phyloP scores from a whole-genome alignment of 2,329 filamentous ascomycete species.

The Bretziella fagacearum region DNA sequence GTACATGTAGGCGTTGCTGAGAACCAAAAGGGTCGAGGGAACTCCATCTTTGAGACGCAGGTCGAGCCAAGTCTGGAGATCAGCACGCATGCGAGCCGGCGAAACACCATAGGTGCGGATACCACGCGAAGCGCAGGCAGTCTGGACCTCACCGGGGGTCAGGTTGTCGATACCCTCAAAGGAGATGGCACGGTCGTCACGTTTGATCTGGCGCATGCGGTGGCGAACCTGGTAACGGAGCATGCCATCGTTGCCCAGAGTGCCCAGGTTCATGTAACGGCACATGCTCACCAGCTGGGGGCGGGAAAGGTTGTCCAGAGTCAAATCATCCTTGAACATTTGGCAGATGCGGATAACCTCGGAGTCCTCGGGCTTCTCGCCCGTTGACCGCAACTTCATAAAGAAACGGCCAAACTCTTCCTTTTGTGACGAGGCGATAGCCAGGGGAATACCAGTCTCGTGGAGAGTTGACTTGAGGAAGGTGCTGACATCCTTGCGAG shows the following conservation, averaged over 20 bases:
- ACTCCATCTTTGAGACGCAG: constrained; percentile 84
- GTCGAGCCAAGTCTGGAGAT: constrained; percentile 87
- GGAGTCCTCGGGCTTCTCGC: constrained; percentile 69
- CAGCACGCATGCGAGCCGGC: constrained; percentile 70
- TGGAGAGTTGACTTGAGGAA: constrained; percentile 79
- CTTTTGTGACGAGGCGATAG: constrained; percentile 65
- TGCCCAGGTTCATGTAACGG: constrained; percentile 94
- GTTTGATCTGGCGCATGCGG: constrained; percentile 98
- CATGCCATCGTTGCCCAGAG: constrained; percentile 95
- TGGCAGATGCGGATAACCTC: constrained; percentile 99
- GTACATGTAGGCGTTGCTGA: constrained; percentile 98
- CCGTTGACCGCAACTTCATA: constrained; percentile 83
- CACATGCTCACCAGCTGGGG: constrained; percentile 96
- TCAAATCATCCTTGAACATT: constrained; percentile 95
- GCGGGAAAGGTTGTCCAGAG: constrained; percentile 86
- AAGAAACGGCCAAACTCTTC: constrained; percentile 96
- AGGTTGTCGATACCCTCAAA: constrained; percentile 87
- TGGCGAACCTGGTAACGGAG: constrained; percentile 92
- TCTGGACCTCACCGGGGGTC: constrained; percentile 84
- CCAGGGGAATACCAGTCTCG: constrained; percentile 85
- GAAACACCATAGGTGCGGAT: constrained; percentile 86
- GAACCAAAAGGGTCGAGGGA: constrained; percentile 85
- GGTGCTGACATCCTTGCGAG: constrained; percentile 79
- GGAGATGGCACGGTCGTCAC: constrained; percentile 84
- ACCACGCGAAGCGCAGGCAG: constrained; percentile 77